Evolutionary conservation across 495 filamentous ascomycete genomes (phyloP).

Genomic region (Usnea hakonensis): DNA sequence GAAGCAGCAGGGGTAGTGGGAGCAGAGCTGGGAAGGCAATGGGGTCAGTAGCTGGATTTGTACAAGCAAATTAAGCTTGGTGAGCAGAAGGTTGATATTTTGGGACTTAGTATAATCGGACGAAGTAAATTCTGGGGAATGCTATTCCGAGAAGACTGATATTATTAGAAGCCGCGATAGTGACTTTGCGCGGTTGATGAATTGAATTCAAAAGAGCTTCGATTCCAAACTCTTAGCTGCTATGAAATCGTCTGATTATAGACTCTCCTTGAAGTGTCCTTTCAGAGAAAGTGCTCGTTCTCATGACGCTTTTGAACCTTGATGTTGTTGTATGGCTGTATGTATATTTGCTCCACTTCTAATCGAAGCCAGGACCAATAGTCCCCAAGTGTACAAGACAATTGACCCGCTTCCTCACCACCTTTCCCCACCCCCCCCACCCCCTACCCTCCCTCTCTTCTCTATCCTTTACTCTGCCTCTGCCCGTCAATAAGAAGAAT

Average conservation of each 20-base stretch:
- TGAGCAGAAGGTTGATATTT: background rate
- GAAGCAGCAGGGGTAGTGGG: slow-evolving; percentile 13
- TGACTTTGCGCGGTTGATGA: too few relatives aligned
- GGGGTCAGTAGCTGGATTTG: slow-evolving; percentile 15
- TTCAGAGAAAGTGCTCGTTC: background rate
- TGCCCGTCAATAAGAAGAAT: too few relatives aligned
- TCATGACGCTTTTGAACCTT: background rate
- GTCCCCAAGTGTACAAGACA: background rate
- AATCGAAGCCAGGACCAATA: background rate
- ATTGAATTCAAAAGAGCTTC: background rate
- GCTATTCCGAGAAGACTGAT: too few relatives aligned
- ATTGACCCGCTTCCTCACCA: background rate
- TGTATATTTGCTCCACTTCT: background rate
- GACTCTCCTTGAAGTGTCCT: background rate
- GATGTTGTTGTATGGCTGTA: background rate
- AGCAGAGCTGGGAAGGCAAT: slow-evolving; percentile 17
- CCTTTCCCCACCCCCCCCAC: too few relatives aligned
- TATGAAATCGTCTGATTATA: background rate
- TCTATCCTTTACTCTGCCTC: too few relatives aligned
- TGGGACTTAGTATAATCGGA: background rate
- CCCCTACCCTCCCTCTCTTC: too few relatives aligned
- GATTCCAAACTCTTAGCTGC: background rate
- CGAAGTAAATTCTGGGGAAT: background rate
- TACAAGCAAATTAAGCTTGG: slow-evolving; percentile 7
- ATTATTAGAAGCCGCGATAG: too few relatives aligned